These are phyloP conservation scores for Cucumis sativus DNA, from an alignment of 306 rosid species.

Conservation along the genomic window DNA sequence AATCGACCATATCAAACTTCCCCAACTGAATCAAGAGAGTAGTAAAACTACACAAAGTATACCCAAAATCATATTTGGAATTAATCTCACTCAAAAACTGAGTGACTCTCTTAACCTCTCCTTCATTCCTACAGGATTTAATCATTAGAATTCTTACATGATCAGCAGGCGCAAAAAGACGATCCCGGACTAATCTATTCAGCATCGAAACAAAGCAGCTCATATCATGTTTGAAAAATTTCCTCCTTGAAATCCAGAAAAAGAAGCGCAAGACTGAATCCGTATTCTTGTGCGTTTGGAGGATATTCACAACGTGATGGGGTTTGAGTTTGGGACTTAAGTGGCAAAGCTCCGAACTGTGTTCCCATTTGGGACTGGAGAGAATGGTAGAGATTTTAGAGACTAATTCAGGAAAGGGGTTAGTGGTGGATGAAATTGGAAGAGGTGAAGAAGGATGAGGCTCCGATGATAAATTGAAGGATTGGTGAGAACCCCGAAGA, in stretches of 20 bases:
- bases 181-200: conserved; percentile 21
- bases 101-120: conserved; percentile 7
- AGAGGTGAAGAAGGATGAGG: conserved; percentile 3
- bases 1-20: conserved; percentile 26
- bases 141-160: conserved; percentile 28
- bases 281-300: conserved; percentile 16
- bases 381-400: conserved; percentile 19
- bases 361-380: conserved; percentile 20
- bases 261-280: conserved; percentile 27
- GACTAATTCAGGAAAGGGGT: conserved; percentile 13
- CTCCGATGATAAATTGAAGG: conserved; percentile 10
- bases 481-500: conserved; percentile 15
- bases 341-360: conserved; percentile 14
- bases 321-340: conserved; percentile 12
- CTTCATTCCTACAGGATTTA: conserved; percentile 21
- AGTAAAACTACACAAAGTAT: conserved; percentile 27
- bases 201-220: conserved; percentile 24
- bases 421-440: neutral
- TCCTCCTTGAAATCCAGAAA: conserved; percentile 23
- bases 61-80: conserved; percentile 17
- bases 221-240: conserved; percentile 15
- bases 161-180: conserved; percentile 18
- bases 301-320: conserved; percentile 15
- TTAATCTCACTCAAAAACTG: conserved; percentile 17
- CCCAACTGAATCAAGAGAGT: conserved; percentile 34